Evolutionary conservation across 176 grass and related monocot species (phyloP), one percentile per base, ranked within the genome.

Genomic region (Aechmea fasciata): DNA sequence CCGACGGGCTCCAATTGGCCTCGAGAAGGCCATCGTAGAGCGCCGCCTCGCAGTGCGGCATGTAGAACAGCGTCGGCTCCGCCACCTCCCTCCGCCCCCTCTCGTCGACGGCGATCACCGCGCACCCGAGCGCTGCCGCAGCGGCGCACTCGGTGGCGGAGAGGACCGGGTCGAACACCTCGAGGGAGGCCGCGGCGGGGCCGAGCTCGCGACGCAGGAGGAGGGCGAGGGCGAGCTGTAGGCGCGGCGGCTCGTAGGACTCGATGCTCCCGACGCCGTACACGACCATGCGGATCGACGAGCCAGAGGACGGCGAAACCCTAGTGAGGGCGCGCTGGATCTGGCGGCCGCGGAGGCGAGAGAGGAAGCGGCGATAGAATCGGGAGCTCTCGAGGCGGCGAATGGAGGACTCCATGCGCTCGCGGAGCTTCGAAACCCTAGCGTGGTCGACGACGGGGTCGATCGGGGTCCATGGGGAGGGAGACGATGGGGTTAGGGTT

Each of bases 181-280:
- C 84, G 11, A 83, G 69, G 63, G 66, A 64, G 17, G 78, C 75
- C 74, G 55, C 65, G 11, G 77, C 22, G 11, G 11, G 51, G 10
- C 68, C 53, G 4, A 83, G 71, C 57, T 88, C 41, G 54, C 78
- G 83, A 1, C 79, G 78, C 23, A 71, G 75, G 71, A 90, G 67
- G 70, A 96, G 81, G 11, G 86, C 76, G 47, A 96, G 78, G 3
- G 82, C 82, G 20, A 96, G 80, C 82, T 96, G 82, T 75, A 96
- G 76, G 55, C 84, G 72, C 12, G 87, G 77, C 12, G 73, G 67
- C 7, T 57, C 85, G 72, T 79, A 91, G 28, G 63, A 82, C 13
- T 89, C 85, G 72, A 96, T 82, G 85, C 88, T 89, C 12, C 92
- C 85, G 50, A 96, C 79, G 41, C 92, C 88, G 69, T 84, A 84